Evolutionary conservation across 2,329 filamentous ascomycete genomes (phyloP).

Genomic region (Fusarium napiforme): DNA sequence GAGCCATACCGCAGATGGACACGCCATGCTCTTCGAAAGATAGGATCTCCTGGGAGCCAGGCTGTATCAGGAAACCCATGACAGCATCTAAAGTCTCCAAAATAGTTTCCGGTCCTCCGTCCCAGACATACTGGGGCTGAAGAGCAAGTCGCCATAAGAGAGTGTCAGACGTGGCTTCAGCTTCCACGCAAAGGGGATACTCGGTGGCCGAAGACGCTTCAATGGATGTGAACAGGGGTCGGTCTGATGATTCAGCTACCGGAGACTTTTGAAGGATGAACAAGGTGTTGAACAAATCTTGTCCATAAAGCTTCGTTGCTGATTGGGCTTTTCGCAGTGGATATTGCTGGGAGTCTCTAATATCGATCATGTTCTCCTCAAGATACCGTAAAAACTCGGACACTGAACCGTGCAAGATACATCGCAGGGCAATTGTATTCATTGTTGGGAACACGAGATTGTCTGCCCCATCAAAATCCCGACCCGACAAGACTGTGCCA

Average conservation of each 20-base stretch:
- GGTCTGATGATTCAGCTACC: background rate
- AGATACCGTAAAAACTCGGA: constrained; percentile 75
- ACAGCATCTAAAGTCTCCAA: constrained; percentile 69
- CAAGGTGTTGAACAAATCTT: constrained; percentile 63
- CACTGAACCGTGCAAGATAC: constrained; percentile 75
- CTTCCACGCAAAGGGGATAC: constrained; percentile 84
- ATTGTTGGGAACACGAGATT: constrained; percentile 86
- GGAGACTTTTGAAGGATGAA: constrained; percentile 63
- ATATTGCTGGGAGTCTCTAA: constrained; percentile 79
- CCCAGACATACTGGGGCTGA: constrained; percentile 65
- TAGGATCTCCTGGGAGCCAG: constrained; percentile 63
- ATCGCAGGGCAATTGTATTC: constrained; percentile 85
- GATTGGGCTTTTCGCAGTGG: constrained; percentile 77
- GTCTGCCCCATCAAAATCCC: constrained; percentile 77
- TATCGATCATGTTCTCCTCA: constrained; percentile 74
- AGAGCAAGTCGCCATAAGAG: constrained; percentile 80
- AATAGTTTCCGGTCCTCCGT: constrained; percentile 59
- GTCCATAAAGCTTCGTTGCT: constrained; percentile 48
- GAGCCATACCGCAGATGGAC: constrained; percentile 73
- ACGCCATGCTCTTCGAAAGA: constrained; percentile 62
- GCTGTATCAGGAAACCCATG: constrained; percentile 65
- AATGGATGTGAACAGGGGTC: constrained; percentile 69
- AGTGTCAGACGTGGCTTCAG: constrained; percentile 68
- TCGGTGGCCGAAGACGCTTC: constrained; percentile 76
- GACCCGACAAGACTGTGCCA: constrained; percentile 84